Base-by-base conservation (phyloP, 2,329 filamentous ascomycete genomes). In the Penicillium occitanis region DNA sequence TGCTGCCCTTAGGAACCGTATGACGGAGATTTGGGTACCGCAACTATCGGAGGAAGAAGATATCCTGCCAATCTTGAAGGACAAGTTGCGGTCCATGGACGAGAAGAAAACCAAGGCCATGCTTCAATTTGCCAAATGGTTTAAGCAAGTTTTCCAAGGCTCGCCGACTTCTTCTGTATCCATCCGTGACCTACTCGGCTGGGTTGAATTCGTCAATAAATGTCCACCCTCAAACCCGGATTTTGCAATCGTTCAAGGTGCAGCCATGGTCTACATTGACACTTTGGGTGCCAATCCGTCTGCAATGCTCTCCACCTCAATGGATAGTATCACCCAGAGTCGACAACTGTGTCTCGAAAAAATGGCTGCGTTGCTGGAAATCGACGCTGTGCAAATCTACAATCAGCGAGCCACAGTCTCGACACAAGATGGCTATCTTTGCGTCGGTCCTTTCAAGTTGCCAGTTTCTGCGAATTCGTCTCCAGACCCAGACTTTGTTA, bases 1-100 rank as follows among this genome's bases (percentile, higher is more conserved):
- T 0, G 95, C 95, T 2, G 96, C 95, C 14, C 82, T 99, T 67
- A 87, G 95, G 55, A 99, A 99, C 76, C 91, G 95, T 67, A 97
- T 99, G 76, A 99, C 95, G 0, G 95, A 99, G 78, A 97, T 99
- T 8, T 99, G 95, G 95, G 95, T 98, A 0, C 93, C 95, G 1
- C 87, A 93, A 0, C 81, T 98, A 66, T 93, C 92, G 0, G 91
- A 94, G 67, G 86, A 88, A 61, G 89, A 93, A 35, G 96, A 99
- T 74, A 89, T 98, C 40, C 80, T 93, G 22, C 90, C 96, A 51
- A 99, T 99, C 70, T 88, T 98, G 17, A 82, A 85, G 61, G 87
- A 89, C 13, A 97, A 96, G 76, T 83, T 99, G 19, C 61, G 78
- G 79, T 3, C 76, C 82, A 0, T 63, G 22, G 51, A 78, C 81